These are phyloP conservation scores for Xanthoconium purpureum DNA, from an alignment of 768 basidiomycete genomes.

Conservation along the genomic window DNA sequence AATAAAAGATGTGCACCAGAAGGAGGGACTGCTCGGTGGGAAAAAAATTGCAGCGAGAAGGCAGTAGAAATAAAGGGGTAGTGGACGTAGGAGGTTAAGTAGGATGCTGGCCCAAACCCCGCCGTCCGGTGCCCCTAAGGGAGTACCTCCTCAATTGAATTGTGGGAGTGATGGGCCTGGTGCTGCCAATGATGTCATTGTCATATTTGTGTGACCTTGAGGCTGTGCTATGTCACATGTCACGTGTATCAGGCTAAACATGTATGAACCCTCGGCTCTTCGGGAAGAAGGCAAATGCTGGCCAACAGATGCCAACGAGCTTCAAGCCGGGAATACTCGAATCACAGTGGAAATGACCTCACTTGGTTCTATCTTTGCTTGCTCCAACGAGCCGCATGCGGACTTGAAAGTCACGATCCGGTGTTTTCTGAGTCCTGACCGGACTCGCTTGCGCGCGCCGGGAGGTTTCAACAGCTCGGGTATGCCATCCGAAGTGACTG, in stretches of 20 bases:
- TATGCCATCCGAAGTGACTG: no score
- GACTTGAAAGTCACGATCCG: no score
- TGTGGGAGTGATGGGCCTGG: neutral
- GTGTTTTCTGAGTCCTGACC: no score
- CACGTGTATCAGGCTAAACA: neutral
- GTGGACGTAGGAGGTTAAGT: neutral
- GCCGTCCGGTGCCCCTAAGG: neutral
- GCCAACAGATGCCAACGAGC: no score
- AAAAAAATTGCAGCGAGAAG: neutral
- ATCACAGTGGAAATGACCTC: no score
- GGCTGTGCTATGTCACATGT: neutral
- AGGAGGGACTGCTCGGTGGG: neutral
- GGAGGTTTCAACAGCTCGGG: no score
- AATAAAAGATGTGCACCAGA: neutral
- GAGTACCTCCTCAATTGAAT: neutral
- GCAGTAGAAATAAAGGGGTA: neutral
- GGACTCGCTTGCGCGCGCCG: no score
- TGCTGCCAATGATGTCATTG: neutral
- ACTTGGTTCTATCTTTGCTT: no score
- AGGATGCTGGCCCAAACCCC: neutral
- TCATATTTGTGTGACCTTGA: neutral
- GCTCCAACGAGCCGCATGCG: no score
- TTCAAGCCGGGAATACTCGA: no score
- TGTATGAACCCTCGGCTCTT: no score
- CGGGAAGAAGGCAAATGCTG: no score